Evolutionary conservation across 306 rosid genomes (phyloP), one percentile per base, ranked within the genome.

Genomic region (Phaseolus lunatus): DNA sequence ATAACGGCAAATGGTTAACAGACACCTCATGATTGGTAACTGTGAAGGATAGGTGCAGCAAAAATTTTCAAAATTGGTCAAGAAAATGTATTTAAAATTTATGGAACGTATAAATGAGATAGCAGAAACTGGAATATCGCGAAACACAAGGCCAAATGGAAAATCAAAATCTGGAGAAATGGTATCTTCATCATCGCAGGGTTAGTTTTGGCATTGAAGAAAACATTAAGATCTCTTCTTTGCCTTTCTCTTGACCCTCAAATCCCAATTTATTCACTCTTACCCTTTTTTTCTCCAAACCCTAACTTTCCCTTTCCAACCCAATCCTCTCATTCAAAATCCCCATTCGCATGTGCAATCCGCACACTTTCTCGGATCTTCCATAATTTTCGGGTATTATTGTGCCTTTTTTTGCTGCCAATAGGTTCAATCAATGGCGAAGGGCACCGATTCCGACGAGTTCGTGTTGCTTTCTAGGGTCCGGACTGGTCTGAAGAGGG

Each of bases 371-470:
- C 50, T 41, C 19, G 19, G 43, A 66, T 39, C 33, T 12, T 41
- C 24, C 52, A 0, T 37, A 11, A 35, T 37, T 64, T 41, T 18
- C 7, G 26, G 16, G 5, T 12, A 0, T 19, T 10, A 6, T 58
- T 26, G 29, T 2, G 9, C 3, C 20, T 39, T 31, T 64, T 37
- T 22, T 5, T 13, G 9, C 4, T 19, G 3, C 26, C n/a, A 64
- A 64, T 73, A 0, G 19, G n/a, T 9, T 24, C 15, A 12, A 37
- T 65, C 77, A 45, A 95, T 95, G 99, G 99, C 96, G 67, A 92
- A 92, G 57, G 97, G 97, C n/a, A 78, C 89, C 68, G 90, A 88
- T 82, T 84, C 94, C 5, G 85, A 88, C 19, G 92, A 88, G 86
- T 89, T 90, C 33, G 83, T 85, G 64, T 75, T 86, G 75, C 75